Conservation (phyloP, 768 basidiomycete species). For the Calocera viscosa region DNA sequence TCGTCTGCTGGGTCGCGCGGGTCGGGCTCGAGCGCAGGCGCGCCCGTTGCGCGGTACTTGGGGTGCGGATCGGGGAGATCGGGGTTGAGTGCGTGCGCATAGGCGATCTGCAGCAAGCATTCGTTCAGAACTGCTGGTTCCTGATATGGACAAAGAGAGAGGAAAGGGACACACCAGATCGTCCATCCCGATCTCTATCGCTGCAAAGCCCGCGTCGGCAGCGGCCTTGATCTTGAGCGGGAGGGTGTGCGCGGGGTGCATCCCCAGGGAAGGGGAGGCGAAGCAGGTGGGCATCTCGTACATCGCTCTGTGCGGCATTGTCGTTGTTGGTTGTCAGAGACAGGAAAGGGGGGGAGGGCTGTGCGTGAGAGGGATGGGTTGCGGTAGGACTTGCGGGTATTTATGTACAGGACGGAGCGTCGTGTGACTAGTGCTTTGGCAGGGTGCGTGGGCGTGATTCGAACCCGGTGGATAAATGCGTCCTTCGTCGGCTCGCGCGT, state of each 20-base stretch:
- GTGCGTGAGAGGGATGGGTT: no score
- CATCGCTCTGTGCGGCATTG: neutral
- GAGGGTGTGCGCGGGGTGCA: slow-evolving; percentile 25
- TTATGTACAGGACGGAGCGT: no score
- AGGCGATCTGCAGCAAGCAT: slow-evolving; percentile 17
- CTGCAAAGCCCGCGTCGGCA: slow-evolving; percentile 22
- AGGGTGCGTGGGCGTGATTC: no score
- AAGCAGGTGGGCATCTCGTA: slow-evolving; percentile 17
- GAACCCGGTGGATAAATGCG: no score
- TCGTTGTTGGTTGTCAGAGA: neutral
- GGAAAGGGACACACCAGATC: slow-evolving; percentile 19
- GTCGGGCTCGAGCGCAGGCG: slow-evolving; percentile 22
- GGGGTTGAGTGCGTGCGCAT: slow-evolving; percentile 24
- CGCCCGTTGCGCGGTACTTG: slow-evolving; percentile 15
- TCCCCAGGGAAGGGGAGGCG: slow-evolving; percentile 26
- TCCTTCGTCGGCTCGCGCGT: no score
- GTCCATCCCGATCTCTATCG: slow-evolving; percentile 23
- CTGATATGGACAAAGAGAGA: neutral
- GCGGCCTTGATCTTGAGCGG: slow-evolving; percentile 25
- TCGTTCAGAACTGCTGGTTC: neutral
- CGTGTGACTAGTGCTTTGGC: no score
- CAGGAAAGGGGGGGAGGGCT: neutral
- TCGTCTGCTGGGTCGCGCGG: neutral
- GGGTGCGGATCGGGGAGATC: slow-evolving; percentile 8
- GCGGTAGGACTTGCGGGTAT: no score